Conservation (phyloP, 169 alveolate species). For the Theileria equi region DNA sequence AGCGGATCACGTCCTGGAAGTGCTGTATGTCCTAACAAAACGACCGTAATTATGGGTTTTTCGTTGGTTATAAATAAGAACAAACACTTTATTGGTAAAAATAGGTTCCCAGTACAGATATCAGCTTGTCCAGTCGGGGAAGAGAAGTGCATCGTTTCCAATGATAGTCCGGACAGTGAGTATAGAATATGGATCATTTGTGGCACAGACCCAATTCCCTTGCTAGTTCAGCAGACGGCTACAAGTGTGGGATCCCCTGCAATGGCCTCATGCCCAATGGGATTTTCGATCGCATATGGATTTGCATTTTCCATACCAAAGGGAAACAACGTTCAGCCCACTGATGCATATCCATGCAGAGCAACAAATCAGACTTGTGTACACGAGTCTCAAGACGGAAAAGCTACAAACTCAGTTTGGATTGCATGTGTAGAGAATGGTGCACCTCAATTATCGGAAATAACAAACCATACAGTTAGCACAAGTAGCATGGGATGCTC, state of each 20-base stretch:
- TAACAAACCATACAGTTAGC: slow-evolving; percentile 36
- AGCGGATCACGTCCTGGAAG: slow-evolving; percentile 78
- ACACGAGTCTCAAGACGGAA: slow-evolving; percentile 19
- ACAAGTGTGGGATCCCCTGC: slow-evolving; percentile 16
- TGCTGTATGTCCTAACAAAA: slow-evolving; percentile 77
- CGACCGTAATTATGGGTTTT: slow-evolving; percentile 75
- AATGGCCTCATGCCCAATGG: slow-evolving; percentile 47
- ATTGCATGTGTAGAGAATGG: slow-evolving; percentile 62
- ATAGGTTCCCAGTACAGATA: slow-evolving; percentile 23
- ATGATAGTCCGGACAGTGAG: slow-evolving; percentile 49
- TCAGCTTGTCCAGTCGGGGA: slow-evolving; percentile 70
- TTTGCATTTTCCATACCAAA: slow-evolving; percentile 53
- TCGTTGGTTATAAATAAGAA: slow-evolving; percentile 40
- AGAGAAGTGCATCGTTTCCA: slow-evolving; percentile 76
- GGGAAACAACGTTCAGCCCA: slow-evolving; percentile 4
- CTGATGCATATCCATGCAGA: slow-evolving; percentile 58
- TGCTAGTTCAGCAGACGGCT: slow-evolving; percentile 67
- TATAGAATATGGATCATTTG: slow-evolving; percentile 75
- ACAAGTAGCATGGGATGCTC: slow-evolving; percentile 17
- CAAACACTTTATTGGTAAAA: slow-evolving; percentile 22
- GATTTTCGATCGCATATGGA: slow-evolving; percentile 49
- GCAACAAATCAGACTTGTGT: slow-evolving; percentile 43
- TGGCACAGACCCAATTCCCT: slow-evolving; percentile 67
- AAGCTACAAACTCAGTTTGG: slow-evolving; percentile 50
- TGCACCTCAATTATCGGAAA: slow-evolving; percentile 43